Base-by-base conservation (phyloP, 2,329 filamentous ascomycete genomes). In the Biscogniauxia marginata region DNA sequence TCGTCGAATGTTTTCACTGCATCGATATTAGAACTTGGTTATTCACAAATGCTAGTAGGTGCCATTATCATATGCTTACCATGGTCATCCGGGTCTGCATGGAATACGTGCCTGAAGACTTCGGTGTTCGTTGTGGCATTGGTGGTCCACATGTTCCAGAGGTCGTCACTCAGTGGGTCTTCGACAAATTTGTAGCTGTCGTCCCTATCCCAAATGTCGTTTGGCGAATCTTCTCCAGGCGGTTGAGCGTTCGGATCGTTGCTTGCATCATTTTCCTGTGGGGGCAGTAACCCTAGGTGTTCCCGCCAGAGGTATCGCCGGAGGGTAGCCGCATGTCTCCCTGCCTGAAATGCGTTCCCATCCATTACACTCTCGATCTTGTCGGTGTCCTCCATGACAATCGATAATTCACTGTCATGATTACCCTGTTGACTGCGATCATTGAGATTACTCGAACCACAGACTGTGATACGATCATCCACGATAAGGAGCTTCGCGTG, bases 401-500 rank as follows among this genome's bases (percentile, higher is more conserved):
- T 89, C 43, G 90, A 89, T 43, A 98, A 82, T 71, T 98, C 93
- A 49, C 89, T 95, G 73, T 98, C 93, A 72, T 96, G 93, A 64
- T 88, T 84, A 13, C 93, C 93, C 4, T 95, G 77, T 73, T 96
- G 93, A 50, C 90, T 85, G 52, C 93, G 88, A 70, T 98, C 93
- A 71, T 97, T 98, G 66, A 97, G 81, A 73, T 97, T 98, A 61
- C 90, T 91, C 22, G 88, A 92, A 18, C 91, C 91, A 69, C 91
- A 95, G 52, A 97, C 85, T 1, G 90, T 91, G 49, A 91, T 82
- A 53, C 86, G 85, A 71, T 98, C 93, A 69, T 98, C 93, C 1
- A 88, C 89, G 63, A 97, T 93, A 63, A 95, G 82, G 34, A 97
- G 81, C 76, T 98, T 99, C 23, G 86, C 89, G 72, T 99, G 95